Evolutionary conservation across 2,329 filamentous ascomycete genomes (phyloP).

Genomic region (Pezizomycotina sp.): DNA sequence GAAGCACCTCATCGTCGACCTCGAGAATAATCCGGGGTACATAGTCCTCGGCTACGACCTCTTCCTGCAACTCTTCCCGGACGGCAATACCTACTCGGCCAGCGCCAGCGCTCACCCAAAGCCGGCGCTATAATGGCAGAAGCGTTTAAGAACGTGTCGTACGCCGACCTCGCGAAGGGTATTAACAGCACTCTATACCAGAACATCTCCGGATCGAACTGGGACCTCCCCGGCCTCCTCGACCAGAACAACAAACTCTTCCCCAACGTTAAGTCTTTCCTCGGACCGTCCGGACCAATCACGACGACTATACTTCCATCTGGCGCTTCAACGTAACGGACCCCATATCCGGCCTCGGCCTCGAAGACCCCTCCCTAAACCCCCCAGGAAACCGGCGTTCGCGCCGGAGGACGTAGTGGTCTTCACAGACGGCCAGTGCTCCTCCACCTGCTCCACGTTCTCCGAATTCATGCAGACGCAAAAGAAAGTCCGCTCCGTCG

Average conservation of each 20-base stretch:
- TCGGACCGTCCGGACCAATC: slow-evolving; percentile 26
- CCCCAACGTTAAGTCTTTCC: slow-evolving; percentile 39
- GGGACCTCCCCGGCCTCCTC: slow-evolving; percentile 28
- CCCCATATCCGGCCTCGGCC: slow-evolving; percentile 36
- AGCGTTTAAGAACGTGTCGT: slow-evolving; percentile 34
- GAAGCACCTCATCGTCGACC: slow-evolving; percentile 44
- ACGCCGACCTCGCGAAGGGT: slow-evolving; percentile 33
- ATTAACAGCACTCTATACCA: slow-evolving; percentile 27
- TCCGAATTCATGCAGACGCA: slow-evolving; percentile 39
- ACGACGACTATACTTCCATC: slow-evolving; percentile 34
- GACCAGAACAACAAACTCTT: slow-evolving; percentile 29
- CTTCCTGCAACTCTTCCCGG: slow-evolving; percentile 34
- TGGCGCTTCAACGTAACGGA: slow-evolving; percentile 30
- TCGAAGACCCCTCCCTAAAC: slow-evolving; percentile 35
- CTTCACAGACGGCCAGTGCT: slow-evolving; percentile 43
- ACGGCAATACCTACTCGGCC: neutral
- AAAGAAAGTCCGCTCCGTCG: slow-evolving; percentile 38
- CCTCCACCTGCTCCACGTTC: slow-evolving; percentile 42
- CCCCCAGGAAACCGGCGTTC: slow-evolving; percentile 37
- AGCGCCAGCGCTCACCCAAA: slow-evolving; percentile 29
- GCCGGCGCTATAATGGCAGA: slow-evolving; percentile 30
- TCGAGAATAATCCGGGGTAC: slow-evolving; percentile 43
- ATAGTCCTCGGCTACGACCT: slow-evolving; percentile 46
- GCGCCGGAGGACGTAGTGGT: slow-evolving; percentile 42
- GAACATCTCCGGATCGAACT: slow-evolving; percentile 34